Conservation (phyloP, 2,329 filamentous ascomycete genomes). For the Emergomyces pasteurianus region DNA sequence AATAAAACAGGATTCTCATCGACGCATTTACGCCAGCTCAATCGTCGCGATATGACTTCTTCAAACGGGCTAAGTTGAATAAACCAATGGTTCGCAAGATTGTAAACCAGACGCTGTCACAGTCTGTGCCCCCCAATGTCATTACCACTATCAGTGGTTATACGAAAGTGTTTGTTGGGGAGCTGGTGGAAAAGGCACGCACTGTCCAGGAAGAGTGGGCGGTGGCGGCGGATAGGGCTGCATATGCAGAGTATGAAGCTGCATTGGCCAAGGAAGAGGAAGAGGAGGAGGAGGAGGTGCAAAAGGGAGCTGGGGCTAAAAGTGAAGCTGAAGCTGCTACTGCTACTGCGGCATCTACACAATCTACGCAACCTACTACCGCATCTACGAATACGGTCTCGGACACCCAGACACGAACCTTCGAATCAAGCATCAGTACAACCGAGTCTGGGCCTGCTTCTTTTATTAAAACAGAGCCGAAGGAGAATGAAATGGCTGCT, state of each 20-base stretch:
- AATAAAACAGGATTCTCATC: slow-evolving; percentile 29
- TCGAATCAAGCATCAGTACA: background rate
- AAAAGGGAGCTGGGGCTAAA: background rate
- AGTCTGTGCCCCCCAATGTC: slow-evolving; percentile 53
- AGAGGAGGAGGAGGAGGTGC: slow-evolving; percentile 12
- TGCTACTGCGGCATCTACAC: background rate
- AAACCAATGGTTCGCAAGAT: slow-evolving; percentile 43
- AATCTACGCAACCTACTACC: background rate
- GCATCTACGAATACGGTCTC: background rate
- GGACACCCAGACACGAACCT: background rate
- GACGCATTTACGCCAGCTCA: slow-evolving; percentile 38
- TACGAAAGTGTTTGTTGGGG: slow-evolving; percentile 55
- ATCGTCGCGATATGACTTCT: slow-evolving; percentile 37
- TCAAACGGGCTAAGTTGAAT: slow-evolving; percentile 39
- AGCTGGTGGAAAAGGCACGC: slow-evolving; percentile 53
- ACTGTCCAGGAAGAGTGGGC: slow-evolving; percentile 47
- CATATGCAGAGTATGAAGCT: slow-evolving; percentile 43
- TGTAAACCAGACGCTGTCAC: slow-evolving; percentile 55
- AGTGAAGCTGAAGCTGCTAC: background rate
- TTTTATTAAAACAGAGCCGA: background rate
- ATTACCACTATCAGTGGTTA: slow-evolving; percentile 53
- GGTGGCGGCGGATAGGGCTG: slow-evolving; percentile 40
- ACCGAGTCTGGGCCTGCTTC: background rate
- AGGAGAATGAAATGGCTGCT: background rate
- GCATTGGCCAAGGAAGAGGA: slow-evolving; percentile 42